A percentile compares a stretch with the other conserved stretches of the same genome.
Conservation (phyloP, 331 rosid species). For the Malus hybrid region DNA sequence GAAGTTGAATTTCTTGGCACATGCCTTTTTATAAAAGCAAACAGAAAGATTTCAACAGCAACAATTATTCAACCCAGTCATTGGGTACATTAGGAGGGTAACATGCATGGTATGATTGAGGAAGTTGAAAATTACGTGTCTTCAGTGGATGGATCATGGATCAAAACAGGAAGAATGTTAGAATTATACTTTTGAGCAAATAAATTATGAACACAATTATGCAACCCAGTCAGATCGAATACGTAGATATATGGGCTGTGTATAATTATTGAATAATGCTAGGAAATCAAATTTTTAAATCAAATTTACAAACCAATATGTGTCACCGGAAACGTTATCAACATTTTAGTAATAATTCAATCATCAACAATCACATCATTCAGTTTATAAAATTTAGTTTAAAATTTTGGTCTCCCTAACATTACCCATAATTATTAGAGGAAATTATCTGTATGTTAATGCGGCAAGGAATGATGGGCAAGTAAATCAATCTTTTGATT, state of each 20-base stretch:
- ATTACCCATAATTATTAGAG: not conserved
- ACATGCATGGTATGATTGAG: not conserved
- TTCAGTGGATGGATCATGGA: not conserved
- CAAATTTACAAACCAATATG: no score
- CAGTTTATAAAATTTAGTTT: no score
- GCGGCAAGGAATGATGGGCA: not conserved
- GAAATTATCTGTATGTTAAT: not conserved
- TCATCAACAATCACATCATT: no score
- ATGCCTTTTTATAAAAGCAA: slow-evolving; percentile 5
- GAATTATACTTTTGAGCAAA: not conserved
- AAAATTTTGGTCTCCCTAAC: no score
- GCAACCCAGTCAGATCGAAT: not conserved
- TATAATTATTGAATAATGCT: not conserved
- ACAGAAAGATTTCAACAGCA: not conserved
- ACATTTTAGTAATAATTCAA: no score
- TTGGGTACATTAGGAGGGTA: not conserved
- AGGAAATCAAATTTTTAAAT: no score
- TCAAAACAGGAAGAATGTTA: not conserved
- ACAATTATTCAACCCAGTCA: no score
- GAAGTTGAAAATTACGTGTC: not conserved
- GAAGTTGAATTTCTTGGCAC: not conserved
- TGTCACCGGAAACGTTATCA: no score
- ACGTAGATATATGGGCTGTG: not conserved
- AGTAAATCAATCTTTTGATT: not conserved
- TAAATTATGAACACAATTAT: not conserved